Evolutionary conservation across 176 grass and related monocot species (phyloP).

Genomic region (Bothriochloa decipiens): DNA sequence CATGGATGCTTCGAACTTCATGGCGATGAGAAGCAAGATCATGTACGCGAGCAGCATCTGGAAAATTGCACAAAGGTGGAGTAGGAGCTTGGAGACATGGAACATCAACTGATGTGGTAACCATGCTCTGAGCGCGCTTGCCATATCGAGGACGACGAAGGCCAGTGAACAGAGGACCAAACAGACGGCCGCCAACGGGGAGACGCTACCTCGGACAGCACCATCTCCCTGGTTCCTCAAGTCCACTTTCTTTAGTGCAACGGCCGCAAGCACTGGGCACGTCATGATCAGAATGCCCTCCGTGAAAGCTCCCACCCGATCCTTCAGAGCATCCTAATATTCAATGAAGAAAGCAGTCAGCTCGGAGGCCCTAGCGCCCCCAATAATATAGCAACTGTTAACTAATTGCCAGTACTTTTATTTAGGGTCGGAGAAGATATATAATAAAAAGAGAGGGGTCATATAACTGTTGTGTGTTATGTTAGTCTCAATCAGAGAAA

Average conservation of each 20-base stretch:
- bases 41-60: not conserved
- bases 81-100: not conserved
- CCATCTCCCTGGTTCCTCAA: not conserved
- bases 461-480: too few species aligned
- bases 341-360: too few species aligned
- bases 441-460: too few species aligned
- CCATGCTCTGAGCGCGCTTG: not conserved
- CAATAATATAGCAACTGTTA: too few species aligned
- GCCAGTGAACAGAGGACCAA: not conserved
- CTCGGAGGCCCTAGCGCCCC: too few species aligned
- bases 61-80: not conserved
- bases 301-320: not conserved
- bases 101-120: not conserved
- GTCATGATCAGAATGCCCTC: not conserved
- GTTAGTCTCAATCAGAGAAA: too few species aligned
- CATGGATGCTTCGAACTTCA: not conserved
- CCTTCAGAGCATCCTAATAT: too few species aligned
- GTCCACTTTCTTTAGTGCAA: not conserved
- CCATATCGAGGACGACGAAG: not conserved
- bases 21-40: conserved; percentile 8
- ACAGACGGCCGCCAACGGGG: not conserved
- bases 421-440: too few species aligned
- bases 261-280: not conserved
- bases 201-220: not conserved
- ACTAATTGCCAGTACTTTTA: too few species aligned